A percentile compares a stretch with the other conserved stretches of the same genome.
These are phyloP conservation scores for Corchorus olitorius DNA, from an alignment of 345 rosid genomes.

Conservation along the genomic window DNA sequence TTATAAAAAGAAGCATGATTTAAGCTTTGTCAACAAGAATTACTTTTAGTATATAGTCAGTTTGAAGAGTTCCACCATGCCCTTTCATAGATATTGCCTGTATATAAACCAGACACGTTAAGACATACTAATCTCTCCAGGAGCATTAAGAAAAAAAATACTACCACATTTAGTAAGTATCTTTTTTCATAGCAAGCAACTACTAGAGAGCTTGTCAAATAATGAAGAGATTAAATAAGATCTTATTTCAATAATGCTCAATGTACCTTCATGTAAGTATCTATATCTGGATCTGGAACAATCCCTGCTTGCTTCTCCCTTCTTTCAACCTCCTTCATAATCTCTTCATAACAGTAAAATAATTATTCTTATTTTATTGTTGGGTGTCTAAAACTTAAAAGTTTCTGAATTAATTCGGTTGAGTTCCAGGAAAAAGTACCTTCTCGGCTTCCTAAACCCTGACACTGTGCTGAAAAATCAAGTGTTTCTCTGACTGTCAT, in stretches of 20 bases:
- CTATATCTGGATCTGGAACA: slow-evolving; percentile 47
- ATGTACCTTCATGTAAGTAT: slow-evolving; percentile 51
- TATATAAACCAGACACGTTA: neutral
- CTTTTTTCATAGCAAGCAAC: neutral
- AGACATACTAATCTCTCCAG: neutral
- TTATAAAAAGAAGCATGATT: neutral
- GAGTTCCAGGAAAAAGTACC: slow-evolving; percentile 30
- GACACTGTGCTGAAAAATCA: slow-evolving; percentile 59
- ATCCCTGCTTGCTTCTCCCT: slow-evolving; percentile 51
- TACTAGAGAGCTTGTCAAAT: too few species aligned
- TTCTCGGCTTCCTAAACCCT: slow-evolving; percentile 58
- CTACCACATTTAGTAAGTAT: neutral
- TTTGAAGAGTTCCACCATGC: slow-evolving; percentile 42
- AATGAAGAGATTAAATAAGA: too few species aligned
- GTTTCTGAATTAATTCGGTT: neutral
- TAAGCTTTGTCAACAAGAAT: neutral
- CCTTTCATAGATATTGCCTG: slow-evolving; percentile 49
- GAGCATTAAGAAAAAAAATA: neutral
- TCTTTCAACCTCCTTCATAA: slow-evolving; percentile 42
- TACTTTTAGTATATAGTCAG: slow-evolving; percentile 54
- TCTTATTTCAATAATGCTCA: too few species aligned
- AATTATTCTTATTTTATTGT: neutral
- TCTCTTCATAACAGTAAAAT: slow-evolving; percentile 20
- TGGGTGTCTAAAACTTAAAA: neutral
- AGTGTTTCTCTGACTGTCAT: slow-evolving; percentile 70